phyloP scores from a whole-genome alignment of 2,329 filamentous ascomycete species.

The Aspergillus candidus region DNA sequence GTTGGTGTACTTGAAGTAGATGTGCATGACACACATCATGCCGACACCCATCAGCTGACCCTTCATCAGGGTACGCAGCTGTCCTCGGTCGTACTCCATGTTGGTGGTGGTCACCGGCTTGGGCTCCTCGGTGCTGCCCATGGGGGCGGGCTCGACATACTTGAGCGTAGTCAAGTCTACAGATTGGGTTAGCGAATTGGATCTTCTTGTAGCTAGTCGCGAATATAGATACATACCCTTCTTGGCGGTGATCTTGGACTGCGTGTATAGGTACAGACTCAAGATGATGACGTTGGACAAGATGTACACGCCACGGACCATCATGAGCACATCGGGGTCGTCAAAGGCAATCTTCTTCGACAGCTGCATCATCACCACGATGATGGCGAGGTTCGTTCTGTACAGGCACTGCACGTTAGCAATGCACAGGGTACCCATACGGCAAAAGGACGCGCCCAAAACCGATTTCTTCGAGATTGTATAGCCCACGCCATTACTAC shows the following conservation, averaged over 20 bases:
- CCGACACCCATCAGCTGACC: conserved; percentile 89
- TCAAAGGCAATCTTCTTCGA: conserved; percentile 95
- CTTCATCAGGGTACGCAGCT: conserved; percentile 81
- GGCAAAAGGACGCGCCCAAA: too few relatives aligned
- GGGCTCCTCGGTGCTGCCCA: conserved; percentile 89
- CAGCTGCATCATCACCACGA: conserved; percentile 96
- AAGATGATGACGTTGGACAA: conserved; percentile 77
- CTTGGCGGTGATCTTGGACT: conserved; percentile 85
- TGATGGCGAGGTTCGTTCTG: conserved; percentile 89
- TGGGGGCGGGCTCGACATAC: conserved; percentile 91
- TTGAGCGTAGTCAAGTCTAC: conserved; percentile 94
- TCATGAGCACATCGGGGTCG: conserved; percentile 64
- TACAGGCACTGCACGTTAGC: conserved; percentile 14
- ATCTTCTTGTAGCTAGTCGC: background rate
- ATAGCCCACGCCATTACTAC: background rate
- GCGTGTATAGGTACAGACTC: conserved; percentile 76
- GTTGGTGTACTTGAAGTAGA: conserved; percentile 99
- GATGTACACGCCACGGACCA: conserved; percentile 60
- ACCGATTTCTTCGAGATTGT: background rate
- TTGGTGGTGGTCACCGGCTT: conserved; percentile 96
- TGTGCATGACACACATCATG: conserved; percentile 98
- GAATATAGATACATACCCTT: conserved; percentile 62
- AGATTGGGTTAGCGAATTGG: conserved; percentile 1
- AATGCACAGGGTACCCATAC: background rate
- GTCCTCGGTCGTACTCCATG: conserved; percentile 84